Base-by-base conservation (phyloP, 139 green algal species). In the Asterochloris sp. region DNA sequence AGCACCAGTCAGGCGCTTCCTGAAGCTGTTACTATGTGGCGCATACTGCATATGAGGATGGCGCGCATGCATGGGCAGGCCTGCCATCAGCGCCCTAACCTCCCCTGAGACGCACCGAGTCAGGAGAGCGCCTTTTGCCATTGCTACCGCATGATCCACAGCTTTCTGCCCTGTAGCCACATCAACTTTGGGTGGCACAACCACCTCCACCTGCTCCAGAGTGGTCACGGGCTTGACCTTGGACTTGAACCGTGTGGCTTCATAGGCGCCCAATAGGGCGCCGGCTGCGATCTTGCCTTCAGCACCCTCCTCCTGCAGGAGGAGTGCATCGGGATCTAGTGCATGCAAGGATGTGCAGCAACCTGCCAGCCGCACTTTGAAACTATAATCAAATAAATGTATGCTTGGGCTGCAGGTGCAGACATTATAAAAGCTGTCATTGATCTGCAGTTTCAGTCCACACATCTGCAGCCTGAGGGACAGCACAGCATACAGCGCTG, bases 231-330 rank as follows among this genome's bases (percentile, higher is more conserved):
- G 80, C 62, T 88, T 83, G 14, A 82, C 67, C 86, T 97, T 95
- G 81, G 81, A 86, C 89, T 98, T 99, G 92, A 98, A 98, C 23
- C 96, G 91, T 1, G 86, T 93, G 78, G 90, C 87, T 88, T 98
- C 96, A 78, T 96, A 98, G 60, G 83, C 91, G 62, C 91, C 94
- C 27, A 94, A 82, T 17, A 96, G 76, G 16, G 90, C 80, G 28
- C 95, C 95, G 21, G 80, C 82, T 15, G 88, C 78, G 21, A 93
- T 29, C 62, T 86, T 85, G 63, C 80, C 85, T 12, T 76, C 80
- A 12, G 74, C 71, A 0, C 14, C 63, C 67, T 75, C 63, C 67
- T 75, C 82, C 69, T 85, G 78, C 71, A 77, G 12, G 29, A 12
- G 66, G 19, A 71, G 21, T 10, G 66, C 4, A 10, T 26, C 9